Conservation (phyloP, 805 yeast species). For the Priceomyces melissophilus region DNA sequence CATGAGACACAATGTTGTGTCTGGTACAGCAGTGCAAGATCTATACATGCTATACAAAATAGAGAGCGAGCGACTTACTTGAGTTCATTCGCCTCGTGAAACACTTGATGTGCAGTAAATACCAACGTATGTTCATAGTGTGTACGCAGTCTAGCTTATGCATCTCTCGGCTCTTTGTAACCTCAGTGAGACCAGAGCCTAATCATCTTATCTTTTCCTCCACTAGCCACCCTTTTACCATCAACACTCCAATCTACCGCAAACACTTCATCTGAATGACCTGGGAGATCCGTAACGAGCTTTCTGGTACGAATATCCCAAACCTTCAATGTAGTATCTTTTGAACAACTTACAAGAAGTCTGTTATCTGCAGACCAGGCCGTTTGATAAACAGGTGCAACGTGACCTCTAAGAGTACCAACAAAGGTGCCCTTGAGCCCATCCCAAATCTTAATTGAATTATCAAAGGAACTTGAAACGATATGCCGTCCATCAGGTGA, state of each 20-base stretch:
- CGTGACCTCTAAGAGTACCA: slow-evolving; percentile 93
- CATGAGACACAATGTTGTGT: too few relatives aligned
- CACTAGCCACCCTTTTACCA: slow-evolving; percentile 92
- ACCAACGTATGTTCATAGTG: too few relatives aligned
- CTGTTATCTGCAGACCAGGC: slow-evolving; percentile 97
- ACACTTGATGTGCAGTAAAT: too few relatives aligned
- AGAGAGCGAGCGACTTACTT: too few relatives aligned
- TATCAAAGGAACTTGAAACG: slow-evolving; percentile 93
- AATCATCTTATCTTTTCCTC: slow-evolving; percentile 94
- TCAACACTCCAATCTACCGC: slow-evolving; percentile 98
- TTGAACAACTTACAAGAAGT: slow-evolving; percentile 86
- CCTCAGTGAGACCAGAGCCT: slow-evolving; percentile 82
- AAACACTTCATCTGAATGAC: slow-evolving; percentile 92
- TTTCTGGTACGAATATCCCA: slow-evolving; percentile 92
- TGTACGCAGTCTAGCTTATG: not conserved
- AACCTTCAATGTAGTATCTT: slow-evolving; percentile 92
- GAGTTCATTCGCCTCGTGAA: too few relatives aligned
- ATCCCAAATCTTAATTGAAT: slow-evolving; percentile 94
- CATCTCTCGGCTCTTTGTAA: not conserved
- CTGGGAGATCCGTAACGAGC: slow-evolving; percentile 86
- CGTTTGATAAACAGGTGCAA: slow-evolving; percentile 95
- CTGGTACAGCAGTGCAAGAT: too few relatives aligned
- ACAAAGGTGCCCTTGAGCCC: slow-evolving; percentile 88
- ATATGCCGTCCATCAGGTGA: slow-evolving; percentile 92
- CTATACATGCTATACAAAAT: too few relatives aligned